Evolutionary conservation across 164 flowering plant genomes (phyloP).

Genomic region (Kalanchoe fedtschenkoi): DNA sequence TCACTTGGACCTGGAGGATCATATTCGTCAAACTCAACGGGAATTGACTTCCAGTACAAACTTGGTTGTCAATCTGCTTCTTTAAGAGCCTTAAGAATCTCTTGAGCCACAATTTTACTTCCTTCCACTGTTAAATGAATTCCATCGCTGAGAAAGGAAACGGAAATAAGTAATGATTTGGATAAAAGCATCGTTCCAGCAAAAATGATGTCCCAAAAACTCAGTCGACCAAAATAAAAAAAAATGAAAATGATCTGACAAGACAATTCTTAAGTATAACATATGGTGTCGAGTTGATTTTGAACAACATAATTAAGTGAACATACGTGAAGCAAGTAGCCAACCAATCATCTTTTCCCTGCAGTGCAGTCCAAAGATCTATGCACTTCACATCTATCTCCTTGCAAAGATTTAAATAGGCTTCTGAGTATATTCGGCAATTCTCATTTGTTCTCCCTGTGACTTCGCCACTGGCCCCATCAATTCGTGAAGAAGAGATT

Average conservation of each 20-base stretch:
- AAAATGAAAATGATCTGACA: too few species aligned
- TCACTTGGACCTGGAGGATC: background rate
- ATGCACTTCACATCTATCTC: conserved; percentile 52
- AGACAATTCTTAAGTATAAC: too few species aligned
- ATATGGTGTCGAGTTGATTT: too few species aligned
- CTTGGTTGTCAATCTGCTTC: conserved; percentile 6
- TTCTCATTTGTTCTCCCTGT: conserved; percentile 49
- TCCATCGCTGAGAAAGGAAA: conserved; percentile 42
- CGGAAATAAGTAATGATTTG: too few species aligned
- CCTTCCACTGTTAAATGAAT: conserved; percentile 39
- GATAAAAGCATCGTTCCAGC: too few species aligned
- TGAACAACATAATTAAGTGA: background rate
- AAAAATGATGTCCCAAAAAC: too few species aligned
- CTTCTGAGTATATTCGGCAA: conserved; percentile 67
- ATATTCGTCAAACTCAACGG: background rate
- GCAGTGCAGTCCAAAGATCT: conserved; percentile 66
- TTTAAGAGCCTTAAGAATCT: conserved; percentile 31
- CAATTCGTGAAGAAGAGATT: background rate
- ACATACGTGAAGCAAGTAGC: conserved; percentile 70
- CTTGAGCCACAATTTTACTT: conserved; percentile 34
- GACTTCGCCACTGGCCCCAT: conserved; percentile 16
- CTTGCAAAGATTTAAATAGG: conserved; percentile 51
- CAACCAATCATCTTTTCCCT: conserved; percentile 52
- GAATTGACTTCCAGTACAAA: background rate
- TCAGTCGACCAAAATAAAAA: too few species aligned